A percentile compares a stretch with the other conserved stretches of the same genome.
Evolutionary conservation across 352 stramenopile genomes (phyloP).

Genomic region (Phytophthora macrochlamydospora): DNA sequence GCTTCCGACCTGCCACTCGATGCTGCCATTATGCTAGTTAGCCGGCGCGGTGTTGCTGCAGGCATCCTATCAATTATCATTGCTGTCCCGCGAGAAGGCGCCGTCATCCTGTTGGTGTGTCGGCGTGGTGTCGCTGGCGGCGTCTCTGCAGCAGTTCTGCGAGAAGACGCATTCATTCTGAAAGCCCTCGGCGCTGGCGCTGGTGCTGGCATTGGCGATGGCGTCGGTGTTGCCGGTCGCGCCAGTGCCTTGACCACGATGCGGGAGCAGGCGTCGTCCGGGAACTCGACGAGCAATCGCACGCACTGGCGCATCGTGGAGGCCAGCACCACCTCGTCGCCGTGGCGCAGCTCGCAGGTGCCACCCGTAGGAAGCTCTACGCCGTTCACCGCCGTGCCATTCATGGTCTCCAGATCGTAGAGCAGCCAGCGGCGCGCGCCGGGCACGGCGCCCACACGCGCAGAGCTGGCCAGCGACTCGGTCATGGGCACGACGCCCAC

Average conservation of each 20-base stretch:
- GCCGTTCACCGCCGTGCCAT: conserved; percentile 82
- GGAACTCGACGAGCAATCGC: conserved; percentile 56
- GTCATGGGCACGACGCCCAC: conserved; percentile 60
- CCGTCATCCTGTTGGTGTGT: conserved; percentile 5
- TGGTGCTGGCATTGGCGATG: too few species aligned
- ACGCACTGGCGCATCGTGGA: conserved; percentile 67
- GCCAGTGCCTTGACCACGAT: conserved; percentile 48
- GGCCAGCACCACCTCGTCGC: conserved; percentile 74
- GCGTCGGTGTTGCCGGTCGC: conserved; percentile 6
- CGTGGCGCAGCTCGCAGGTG: conserved; percentile 65
- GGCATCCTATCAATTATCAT: background rate
- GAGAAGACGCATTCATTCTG: too few species aligned
- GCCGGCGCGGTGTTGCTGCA: too few species aligned
- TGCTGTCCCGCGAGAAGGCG: conserved; percentile 23
- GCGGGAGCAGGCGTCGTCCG: conserved; percentile 41
- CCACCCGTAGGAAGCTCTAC: conserved; percentile 56
- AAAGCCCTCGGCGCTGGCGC: too few species aligned
- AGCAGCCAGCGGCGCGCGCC: conserved; percentile 64
- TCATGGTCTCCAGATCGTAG: conserved; percentile 81
- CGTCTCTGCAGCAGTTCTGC: too few species aligned
- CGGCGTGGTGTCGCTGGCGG: too few species aligned
- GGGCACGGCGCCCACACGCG: background rate
- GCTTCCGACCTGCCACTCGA: too few species aligned
- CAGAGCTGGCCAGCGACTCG: conserved; percentile 12
- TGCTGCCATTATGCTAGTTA: too few species aligned